Evolutionary conservation across 106 monocot genomes (phyloP), one percentile per base, ranked within the genome.

Genomic region (Platanthera guangdongensis): DNA sequence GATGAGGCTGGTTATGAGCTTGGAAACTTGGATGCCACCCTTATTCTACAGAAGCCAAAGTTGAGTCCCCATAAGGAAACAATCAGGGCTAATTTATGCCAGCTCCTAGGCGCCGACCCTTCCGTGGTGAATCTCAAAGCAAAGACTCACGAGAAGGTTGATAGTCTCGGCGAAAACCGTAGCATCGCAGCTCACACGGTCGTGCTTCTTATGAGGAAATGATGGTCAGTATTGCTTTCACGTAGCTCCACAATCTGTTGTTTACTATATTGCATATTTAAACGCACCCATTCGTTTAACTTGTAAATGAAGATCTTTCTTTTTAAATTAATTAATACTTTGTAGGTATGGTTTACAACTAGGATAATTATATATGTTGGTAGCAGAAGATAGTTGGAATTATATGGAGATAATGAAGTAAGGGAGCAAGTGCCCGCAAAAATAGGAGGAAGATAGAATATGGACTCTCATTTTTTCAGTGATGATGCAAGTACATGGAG

Each of bases 101-200:
- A 82, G 68, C 81, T 97, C 8, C 82, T 97, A 47, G 87, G 89
- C 75, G 96, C 89, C 2, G 83, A 93, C 74, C 93, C 86, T 15
- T 84, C 96, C 1, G 91, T 91, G 9, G 89, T 93, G 14, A 97
- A 97, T 68, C 80, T 97, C 9, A 97, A 97, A 84, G 96, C 93
- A 32, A 97, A 97, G 55, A 97, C 96, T 30, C 93, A 97, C 51
- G 96, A 97, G 79, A 91, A 97, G 64, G 96, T 97, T 4, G 96
- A 97, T 50, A 97, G 96, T 81, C 93, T 97, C 49, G 96, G 93
- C 22, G 96, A 97, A 76, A 97, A 97, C 78, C 78, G 93, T 73
- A 93, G 96, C 72, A 91, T 97, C 55, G 96, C 96, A 14, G 93
- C 93, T 51, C 96, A 97, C 68, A 93, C 93, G 18, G 91, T 97